phyloP scores from a whole-genome alignment of 441 rosid species.

The Pelargonium myrrhifolium region DNA sequence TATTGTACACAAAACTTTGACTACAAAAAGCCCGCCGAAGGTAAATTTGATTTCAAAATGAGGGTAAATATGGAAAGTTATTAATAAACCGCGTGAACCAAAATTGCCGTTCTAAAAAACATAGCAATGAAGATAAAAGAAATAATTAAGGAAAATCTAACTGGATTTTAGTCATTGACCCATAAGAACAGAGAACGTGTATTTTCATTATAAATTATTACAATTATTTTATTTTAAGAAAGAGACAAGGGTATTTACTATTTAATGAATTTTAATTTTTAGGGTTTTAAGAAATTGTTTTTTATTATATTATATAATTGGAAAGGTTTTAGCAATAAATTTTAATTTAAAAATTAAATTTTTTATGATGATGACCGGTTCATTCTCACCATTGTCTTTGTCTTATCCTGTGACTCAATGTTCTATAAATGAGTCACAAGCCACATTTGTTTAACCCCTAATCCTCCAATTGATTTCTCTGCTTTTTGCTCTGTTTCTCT shows the following conservation, averaged over 20 bases:
- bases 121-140: background rate
- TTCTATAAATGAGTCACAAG: conserved; percentile 37
- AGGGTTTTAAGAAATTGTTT: no score
- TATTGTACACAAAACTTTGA: background rate
- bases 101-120: background rate
- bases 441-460: conserved; percentile 22
- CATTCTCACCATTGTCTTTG: conserved; percentile 16
- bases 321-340: conserved; percentile 26
- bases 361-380: conserved; percentile 31
- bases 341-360: background rate
- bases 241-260: conserved; percentile 28
- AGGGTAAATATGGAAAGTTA: conserved; percentile 23
- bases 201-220: no score
- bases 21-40: background rate
- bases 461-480: conserved; percentile 1
- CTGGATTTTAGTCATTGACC: conserved; percentile 21
- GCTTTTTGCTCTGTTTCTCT: background rate
- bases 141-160: conserved; percentile 20
- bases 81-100: conserved; percentile 26
- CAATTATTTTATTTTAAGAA: conserved; percentile 22
- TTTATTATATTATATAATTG: no score
- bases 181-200: background rate
- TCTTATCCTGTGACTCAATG: conserved; percentile 20
- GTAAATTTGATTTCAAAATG: conserved; percentile 3
- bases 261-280: conserved; percentile 30